Evolutionary conservation across 768 basidiomycete species (phyloP).

Genomic region (Leucogyrophana mollusca): DNA sequence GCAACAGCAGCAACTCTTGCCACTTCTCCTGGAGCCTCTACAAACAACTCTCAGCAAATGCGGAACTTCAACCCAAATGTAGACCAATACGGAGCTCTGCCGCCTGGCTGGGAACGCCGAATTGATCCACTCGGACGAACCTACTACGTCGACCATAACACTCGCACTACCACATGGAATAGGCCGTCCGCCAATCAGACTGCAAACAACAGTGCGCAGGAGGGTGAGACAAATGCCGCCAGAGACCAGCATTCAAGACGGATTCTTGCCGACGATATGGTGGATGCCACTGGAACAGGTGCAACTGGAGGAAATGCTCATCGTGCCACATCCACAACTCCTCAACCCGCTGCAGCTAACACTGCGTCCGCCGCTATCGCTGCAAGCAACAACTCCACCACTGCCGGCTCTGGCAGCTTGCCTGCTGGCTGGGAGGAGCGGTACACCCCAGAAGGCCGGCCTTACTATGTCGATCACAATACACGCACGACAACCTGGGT

Average conservation of each 20-base stretch:
- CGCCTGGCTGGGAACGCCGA: conserved; percentile 93
- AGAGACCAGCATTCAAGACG: conserved; percentile 85
- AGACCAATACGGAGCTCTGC: conserved; percentile 91
- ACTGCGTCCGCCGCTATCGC: conserved; percentile 49
- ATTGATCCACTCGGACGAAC: conserved; percentile 94
- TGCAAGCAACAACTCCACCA: conserved; percentile 49
- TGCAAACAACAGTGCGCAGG: conserved; percentile 68
- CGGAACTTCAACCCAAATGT: conserved; percentile 94
- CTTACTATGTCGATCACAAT: conserved; percentile 99
- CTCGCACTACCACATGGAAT: conserved; percentile 97
- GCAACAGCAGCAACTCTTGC: conserved; percentile 15
- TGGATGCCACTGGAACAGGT: conserved; percentile 64
- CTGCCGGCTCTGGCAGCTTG: conserved; percentile 80
- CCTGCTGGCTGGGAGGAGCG: conserved; percentile 99
- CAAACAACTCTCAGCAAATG: conserved; percentile 49
- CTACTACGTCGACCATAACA: conserved; percentile 99
- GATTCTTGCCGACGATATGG: conserved; percentile 78
- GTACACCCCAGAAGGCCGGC: conserved; percentile 96
- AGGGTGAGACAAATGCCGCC: conserved; percentile 79
- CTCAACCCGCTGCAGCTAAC: conserved; percentile 27
- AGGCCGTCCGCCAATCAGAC: conserved; percentile 79
- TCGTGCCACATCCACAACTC: conserved; percentile 35
- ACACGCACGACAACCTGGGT: conserved; percentile 99
- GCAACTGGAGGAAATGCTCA: conserved; percentile 38
- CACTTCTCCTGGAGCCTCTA: conserved; percentile 37